Percentiles rank a stretch among this genome's conserved stretches.
phyloP scores from a whole-genome alignment of 1,284 basidiomycete species.

The Marasmius sp. region DNA sequence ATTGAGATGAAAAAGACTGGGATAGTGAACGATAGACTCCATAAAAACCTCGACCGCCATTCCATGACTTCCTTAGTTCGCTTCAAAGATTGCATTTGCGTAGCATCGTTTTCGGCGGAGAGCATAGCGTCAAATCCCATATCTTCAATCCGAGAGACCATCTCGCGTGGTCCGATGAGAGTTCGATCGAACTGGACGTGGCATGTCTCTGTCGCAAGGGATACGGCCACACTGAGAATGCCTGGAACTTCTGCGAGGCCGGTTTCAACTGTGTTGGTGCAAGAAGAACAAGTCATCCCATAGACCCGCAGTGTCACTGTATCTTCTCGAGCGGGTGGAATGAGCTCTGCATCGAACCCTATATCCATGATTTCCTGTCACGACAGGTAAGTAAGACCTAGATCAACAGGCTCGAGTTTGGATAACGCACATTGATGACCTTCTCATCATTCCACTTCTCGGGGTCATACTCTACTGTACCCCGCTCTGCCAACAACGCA shows the following conservation, averaged over 20 bases:
- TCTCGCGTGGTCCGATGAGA: constrained; percentile 76
- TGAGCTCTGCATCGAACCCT: constrained; percentile 84
- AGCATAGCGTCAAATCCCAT: constrained; percentile 91
- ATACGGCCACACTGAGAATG: constrained; percentile 70
- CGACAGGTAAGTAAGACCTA: constrained; percentile 14
- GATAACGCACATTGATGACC: constrained; percentile 64
- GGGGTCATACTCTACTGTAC: constrained; percentile 87
- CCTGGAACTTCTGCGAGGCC: constrained; percentile 75
- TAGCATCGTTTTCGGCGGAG: constrained; percentile 79
- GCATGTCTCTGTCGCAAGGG: constrained; percentile 72
- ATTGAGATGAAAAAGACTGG: constrained; percentile 94
- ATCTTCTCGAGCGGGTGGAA: constrained; percentile 64
- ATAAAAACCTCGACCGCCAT: constrained; percentile 84
- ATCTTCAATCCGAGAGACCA: constrained; percentile 86
- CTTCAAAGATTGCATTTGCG: constrained; percentile 88
- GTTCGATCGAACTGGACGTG: constrained; percentile 77
- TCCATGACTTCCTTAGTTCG: constrained; percentile 90
- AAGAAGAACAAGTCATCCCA: constrained; percentile 90
- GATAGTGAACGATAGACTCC: constrained; percentile 78
- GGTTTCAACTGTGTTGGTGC: constrained; percentile 77
- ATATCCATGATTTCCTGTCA: constrained; percentile 86
- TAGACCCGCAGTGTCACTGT: constrained; percentile 76
- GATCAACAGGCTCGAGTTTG: not conserved
- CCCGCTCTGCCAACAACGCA: constrained; percentile 92
- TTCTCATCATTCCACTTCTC: constrained; percentile 78